Evolutionary conservation across 148 eudicot species (phyloP), one percentile per base, ranked within the genome.

Genomic region (Polygonum aviculare): DNA sequence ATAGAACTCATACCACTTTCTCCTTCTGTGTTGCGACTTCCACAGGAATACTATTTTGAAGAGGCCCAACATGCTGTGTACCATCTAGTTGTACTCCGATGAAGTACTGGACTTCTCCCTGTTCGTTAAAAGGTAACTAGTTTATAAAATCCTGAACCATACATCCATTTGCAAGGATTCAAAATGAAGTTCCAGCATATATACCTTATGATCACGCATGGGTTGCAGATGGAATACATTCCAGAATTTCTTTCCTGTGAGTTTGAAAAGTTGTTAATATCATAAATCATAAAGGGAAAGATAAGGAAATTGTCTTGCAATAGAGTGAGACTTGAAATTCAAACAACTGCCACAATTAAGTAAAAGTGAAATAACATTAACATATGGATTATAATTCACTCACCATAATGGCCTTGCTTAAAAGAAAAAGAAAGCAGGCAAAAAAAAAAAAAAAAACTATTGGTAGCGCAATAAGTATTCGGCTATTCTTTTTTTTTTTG

Each of bases 131-230:
- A 78, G 76, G 78, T 35, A 74, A 49, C 69, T 16, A 71, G 39
- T 63, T 63, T 67, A 22, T 62, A 21, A 3, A 59, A 9, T 8
- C 60, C n/a, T 11, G 15, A 57, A 33, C 26, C 71, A 59, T 19
- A 14, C 16, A 26, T 41, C 16, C 11, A 12, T 18, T 4, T 18
- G 18, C 35, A 39, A 21, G 59, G 35, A 59, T 16, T 31, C 52
- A 38, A 41, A 22, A 59, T 44, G 14, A 22, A 38, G 26, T 26
- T 38, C 31, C 50, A 59, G 38, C 1, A 39, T 12, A 10, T 35
- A 16, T 85, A 95, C 99, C 97, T 93, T 95, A 75, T 95, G 96
- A 75, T 95, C 99, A 84, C 99, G 99, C 98, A 93, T 95, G 75
- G 99, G 99, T 88, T 95, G 97, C 73, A 95, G 83, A 87, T 95